Base-by-base conservation (phyloP, 495 filamentous ascomycete species). In the Aspergillus taichungensis region DNA sequence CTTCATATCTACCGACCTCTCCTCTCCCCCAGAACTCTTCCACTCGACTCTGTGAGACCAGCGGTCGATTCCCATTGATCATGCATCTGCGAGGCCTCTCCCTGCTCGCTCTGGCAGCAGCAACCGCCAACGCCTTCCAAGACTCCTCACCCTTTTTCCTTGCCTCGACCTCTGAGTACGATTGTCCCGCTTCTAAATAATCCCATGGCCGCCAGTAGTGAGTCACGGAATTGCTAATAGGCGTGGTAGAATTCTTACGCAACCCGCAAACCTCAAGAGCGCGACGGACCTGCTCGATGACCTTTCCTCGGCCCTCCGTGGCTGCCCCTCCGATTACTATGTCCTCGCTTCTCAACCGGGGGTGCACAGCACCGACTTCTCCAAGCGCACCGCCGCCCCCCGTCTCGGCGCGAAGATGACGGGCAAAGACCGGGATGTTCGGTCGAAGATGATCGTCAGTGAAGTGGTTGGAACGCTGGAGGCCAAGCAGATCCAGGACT, bases 61-160 rank as follows among this genome's bases (percentile, higher is more conserved):
- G 32, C 29, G 38, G 42, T 30, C 42, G 41, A 41, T 43, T 52
- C 46, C 49, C 51, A 56, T 49, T 33, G 46, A 69, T 55, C 50
- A 85, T 87, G 82, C 74, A 75, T 72, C 59, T 82, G 51, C 78
- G 71, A 49, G 67, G 68, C 56, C 61, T 82, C 43, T 72, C 78
- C 49, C 65, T 79, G 44, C 54, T 87, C 34, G 76, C 83, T 60
- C 74, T 85, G 49, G 74, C 72, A 56, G 70, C 74, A 61, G 68
- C 72, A 45, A 64, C 73, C 9, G 79, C 70, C 41, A 71, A 77
- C 32, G 88, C 88, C 11, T 91, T 94, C 65, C 78, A 75, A 38
- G 83, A 95, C 55, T 85, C 88, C 0, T 89, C 87, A 35, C 90
- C 90, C 11, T 92, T 94, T 59, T 75, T 95, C 64, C 66, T 95